phyloP scores from a whole-genome alignment of 768 basidiomycete species.

The Lentinus tigrinus region DNA sequence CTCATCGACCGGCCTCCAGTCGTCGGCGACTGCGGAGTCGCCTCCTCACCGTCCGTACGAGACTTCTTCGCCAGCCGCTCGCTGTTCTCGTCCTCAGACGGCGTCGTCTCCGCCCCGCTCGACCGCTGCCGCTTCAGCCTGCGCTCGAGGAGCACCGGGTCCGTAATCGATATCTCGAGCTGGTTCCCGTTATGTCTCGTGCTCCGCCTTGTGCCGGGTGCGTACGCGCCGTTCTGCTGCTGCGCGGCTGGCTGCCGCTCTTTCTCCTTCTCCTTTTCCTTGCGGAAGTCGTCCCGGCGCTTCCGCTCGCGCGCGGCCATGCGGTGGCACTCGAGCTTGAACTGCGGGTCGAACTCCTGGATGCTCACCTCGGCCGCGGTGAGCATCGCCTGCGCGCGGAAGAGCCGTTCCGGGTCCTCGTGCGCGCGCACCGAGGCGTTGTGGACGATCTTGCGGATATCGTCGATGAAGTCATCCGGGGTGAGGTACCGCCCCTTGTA shows the following conservation, averaged over 20 bases:
- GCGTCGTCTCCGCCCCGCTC: conserved; percentile 48
- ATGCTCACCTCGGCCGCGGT: conserved; percentile 84
- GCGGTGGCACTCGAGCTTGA: conserved; percentile 80
- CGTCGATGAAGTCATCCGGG: conserved; percentile 82
- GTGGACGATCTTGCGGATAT: conserved; percentile 78
- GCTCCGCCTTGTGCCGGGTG: conserved; percentile 64
- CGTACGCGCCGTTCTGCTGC: conserved; percentile 32
- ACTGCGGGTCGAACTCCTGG: conserved; percentile 78
- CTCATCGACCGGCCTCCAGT: conserved; percentile 11
- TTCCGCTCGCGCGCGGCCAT: conserved; percentile 79
- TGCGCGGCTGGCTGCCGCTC: conserved; percentile 14
- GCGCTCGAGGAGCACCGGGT: conserved; percentile 73
- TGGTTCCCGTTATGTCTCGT: conserved; percentile 70
- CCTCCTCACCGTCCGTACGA: conserved; percentile 22
- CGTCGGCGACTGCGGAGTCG: conserved; percentile 16
- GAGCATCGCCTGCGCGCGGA: conserved; percentile 86
- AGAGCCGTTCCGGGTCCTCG: conserved; percentile 73
- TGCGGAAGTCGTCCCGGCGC: conserved; percentile 51
- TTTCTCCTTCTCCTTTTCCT: conserved; percentile 34
- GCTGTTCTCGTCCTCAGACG: conserved; percentile 53
- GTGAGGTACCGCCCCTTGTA: conserved; percentile 86
- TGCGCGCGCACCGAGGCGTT: conserved; percentile 57
- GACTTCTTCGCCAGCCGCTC: conserved; percentile 55
- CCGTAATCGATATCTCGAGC: conserved; percentile 72
- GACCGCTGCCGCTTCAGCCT: conserved; percentile 70